Base-by-base conservation (phyloP, 345 rosid species). In the Hibiscus syriacus region DNA sequence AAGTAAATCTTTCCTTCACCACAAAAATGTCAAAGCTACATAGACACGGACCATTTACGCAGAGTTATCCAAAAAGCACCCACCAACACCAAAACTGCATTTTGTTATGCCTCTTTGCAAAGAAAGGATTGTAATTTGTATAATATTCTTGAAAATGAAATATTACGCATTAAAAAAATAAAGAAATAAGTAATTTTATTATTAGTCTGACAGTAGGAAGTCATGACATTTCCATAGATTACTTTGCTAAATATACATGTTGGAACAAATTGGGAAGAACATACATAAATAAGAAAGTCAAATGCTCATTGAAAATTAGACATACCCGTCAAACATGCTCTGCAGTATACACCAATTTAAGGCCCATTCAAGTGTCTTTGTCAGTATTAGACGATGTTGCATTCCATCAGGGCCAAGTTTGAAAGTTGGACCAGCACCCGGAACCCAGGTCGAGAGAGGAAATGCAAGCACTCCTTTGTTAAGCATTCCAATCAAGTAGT, bases 241-340 rank as follows among this genome's bases (percentile, higher is more conserved):
- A 7, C 20, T 58, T 59, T 1, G 12, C 36, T n/a, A 23, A 13
- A 26, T 4, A 60, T 60, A 20, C 29, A 11, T 12, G 9, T 36
- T 20, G 17, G 45, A 61, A 61, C 19, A 23, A 62, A 3, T 23
- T 5, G 39, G 49, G 3, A 23, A 25, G 53, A 1, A 61, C 8
- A 5, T 59, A 6, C 52, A 62, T 13, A 62, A 39, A 23, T 30
- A 32, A 43, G 32, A 25, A 2, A 19, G 70, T 60, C 60, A 13
- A 73, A 70, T 17, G 62, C 20, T 70, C 36, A 12, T 32, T 25
- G 19, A 52, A 49, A 76, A 39, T 50, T 29, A 65, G 49, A 25
- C 82, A 67, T 83, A 95, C 99, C 96, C 76, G 69, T 95, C 98
- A 85, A 95, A 92, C 99, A 95, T 92, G 90, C 94, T 90, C 83